A percentile compares a stretch with the other conserved stretches of the same genome.
Conservation (phyloP, 1,139 yeast species). For the Blastobotrys illinoisensis region DNA sequence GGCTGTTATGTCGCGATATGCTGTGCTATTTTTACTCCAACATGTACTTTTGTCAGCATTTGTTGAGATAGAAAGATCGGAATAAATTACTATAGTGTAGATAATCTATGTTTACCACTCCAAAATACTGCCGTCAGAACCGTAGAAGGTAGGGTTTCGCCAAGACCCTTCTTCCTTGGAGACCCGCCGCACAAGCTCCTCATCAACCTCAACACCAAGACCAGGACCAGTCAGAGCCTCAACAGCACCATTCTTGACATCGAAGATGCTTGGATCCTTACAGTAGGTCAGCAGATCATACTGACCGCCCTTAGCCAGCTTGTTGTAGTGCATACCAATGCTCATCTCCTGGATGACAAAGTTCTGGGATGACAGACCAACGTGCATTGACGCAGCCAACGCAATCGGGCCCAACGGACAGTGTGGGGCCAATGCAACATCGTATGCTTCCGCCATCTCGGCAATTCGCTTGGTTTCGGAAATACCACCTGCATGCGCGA, state of each 20-base stretch:
- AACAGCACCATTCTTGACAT: conserved; percentile 24
- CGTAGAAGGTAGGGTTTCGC: conserved; percentile 29
- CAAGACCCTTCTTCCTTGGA: conserved; percentile 22
- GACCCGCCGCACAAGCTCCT: conserved; percentile 23
- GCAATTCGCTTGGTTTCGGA: conserved; percentile 30
- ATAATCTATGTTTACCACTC: conserved; percentile 21
- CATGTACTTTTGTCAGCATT: too few relatives aligned
- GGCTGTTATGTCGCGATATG: too few relatives aligned
- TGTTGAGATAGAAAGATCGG: too few relatives aligned
- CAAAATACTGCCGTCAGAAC: conserved; percentile 26
- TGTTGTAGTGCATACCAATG: conserved; percentile 28
- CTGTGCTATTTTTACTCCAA: too few relatives aligned
- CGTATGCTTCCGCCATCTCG: conserved; percentile 31
- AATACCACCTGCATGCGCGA: conserved; percentile 31
- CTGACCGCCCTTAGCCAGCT: conserved; percentile 16
- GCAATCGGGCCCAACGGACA: conserved; percentile 33
- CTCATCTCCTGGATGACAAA: conserved; percentile 30
- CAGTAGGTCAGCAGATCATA: conserved; percentile 27
- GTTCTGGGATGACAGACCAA: conserved; percentile 27
- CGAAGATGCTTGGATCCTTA: conserved; percentile 23
- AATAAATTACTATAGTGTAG: not conserved
- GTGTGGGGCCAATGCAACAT: conserved; percentile 32
- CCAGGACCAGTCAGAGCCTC: conserved; percentile 25
- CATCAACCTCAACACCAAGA: conserved; percentile 28
- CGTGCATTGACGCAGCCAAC: conserved; percentile 29